Percentiles rank a stretch among this genome's conserved stretches.
These are phyloP conservation scores for Fusarium sp. DNA, from an alignment of 2,329 filamentous ascomycete genomes.

Conservation along the genomic window DNA sequence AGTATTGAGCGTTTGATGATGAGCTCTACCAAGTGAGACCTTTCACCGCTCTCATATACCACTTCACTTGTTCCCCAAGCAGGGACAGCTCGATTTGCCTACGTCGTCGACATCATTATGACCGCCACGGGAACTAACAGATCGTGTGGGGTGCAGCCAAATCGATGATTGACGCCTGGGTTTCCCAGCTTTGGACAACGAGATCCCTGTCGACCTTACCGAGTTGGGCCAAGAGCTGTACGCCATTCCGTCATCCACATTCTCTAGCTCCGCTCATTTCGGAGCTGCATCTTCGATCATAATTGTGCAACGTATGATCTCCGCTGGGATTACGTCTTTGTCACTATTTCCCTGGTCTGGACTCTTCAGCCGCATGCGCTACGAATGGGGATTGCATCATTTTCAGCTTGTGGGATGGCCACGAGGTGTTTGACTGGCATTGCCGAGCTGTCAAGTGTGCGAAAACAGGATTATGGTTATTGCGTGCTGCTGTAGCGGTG, in stretches of 20 bases:
- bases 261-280: not conserved
- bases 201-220: slow-evolving; percentile 26
- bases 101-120: slow-evolving; percentile 37
- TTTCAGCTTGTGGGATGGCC: not conserved
- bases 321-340: slow-evolving; percentile 4
- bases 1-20: not conserved
- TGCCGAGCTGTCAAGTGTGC: not conserved
- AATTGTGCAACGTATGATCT: slow-evolving; percentile 4
- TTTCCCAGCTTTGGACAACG: slow-evolving; percentile 1
- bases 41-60: slow-evolving; percentile 20
- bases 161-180: slow-evolving; percentile 9
- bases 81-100: not conserved
- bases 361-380: not conserved
- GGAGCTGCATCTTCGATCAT: not conserved
- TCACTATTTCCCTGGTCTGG: slow-evolving; percentile 6
- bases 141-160: slow-evolving; percentile 19
- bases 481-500: not conserved
- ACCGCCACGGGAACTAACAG: slow-evolving; percentile 19
- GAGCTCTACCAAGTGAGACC: not conserved
- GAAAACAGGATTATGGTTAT: slow-evolving; percentile 20
- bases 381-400: slow-evolving; percentile 24
- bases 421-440: not conserved
- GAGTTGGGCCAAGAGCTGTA: not conserved
- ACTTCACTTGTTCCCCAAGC: not conserved
- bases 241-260: slow-evolving; percentile 32